Conservation (phyloP, 1,139 yeast species). For the Diutina neorugosa region DNA sequence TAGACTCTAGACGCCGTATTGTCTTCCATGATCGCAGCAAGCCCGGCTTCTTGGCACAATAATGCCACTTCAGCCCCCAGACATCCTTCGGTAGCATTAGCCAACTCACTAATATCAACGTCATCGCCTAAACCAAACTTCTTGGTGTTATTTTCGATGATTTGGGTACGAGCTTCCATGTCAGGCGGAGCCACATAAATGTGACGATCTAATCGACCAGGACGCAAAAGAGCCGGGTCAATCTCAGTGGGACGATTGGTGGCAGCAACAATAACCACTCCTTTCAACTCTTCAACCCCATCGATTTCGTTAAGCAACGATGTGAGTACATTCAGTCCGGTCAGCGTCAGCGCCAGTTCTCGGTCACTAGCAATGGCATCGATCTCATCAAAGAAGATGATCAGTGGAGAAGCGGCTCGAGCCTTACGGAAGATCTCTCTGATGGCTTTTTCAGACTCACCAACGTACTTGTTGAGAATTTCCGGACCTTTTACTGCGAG, state of each 20-base stretch:
- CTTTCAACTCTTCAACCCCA: conserved; percentile 89
- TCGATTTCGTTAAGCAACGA: conserved; percentile 87
- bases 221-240: conserved; percentile 83
- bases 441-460: conserved; percentile 83
- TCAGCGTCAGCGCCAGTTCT: conserved; percentile 50
- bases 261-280: conserved; percentile 89
- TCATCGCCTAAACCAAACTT: conserved; percentile 26
- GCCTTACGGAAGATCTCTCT: conserved; percentile 88
- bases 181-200: conserved; percentile 92
- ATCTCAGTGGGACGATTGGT: conserved; percentile 90
- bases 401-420: conserved; percentile 85
- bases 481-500: conserved; percentile 95
- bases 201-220: conserved; percentile 88
- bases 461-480: conserved; percentile 85
- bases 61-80: conserved; percentile 95
- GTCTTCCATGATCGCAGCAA: conserved; percentile 80
- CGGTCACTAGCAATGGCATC: conserved; percentile 83
- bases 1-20: conserved; percentile 40
- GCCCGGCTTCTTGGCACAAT: conserved; percentile 89
- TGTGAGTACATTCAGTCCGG: conserved; percentile 78
- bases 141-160: conserved; percentile 52
- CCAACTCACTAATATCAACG: conserved; percentile 36
- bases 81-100: conserved; percentile 66
- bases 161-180: conserved; percentile 61
- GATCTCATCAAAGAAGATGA: conserved; percentile 87